Evolutionary conservation across 108 stramenopile genomes (phyloP).

Genomic region (Mediolabrus comicus): DNA sequence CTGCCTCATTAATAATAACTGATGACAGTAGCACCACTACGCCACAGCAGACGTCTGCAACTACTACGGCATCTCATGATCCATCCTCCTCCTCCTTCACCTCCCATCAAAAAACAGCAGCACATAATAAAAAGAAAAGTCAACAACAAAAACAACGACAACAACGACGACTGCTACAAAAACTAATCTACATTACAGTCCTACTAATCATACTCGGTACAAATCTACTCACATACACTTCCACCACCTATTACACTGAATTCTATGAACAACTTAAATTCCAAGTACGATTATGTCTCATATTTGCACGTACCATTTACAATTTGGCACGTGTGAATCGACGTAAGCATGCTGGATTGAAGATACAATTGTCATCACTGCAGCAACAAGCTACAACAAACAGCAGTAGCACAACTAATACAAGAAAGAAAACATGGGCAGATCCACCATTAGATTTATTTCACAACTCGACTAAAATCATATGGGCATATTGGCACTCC

Average conservation of each 20-base stretch:
- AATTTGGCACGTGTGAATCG: neutral
- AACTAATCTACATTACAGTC: neutral
- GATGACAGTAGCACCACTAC: no score
- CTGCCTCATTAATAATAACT: no score
- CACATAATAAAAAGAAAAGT: no score
- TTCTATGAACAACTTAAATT: neutral
- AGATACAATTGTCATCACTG: neutral
- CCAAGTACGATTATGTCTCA: neutral
- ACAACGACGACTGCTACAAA: no score
- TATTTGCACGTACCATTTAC: neutral
- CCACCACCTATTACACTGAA: neutral
- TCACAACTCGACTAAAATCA: neutral
- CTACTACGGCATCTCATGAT: no score
- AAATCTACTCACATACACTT: neutral
- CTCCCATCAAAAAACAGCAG: no score
- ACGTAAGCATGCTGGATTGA: neutral
- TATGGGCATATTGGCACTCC: neutral
- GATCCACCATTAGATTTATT: neutral
- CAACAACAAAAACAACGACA: no score
- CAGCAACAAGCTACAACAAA: neutral
- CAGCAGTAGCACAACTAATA: neutral
- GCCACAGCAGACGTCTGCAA: no score
- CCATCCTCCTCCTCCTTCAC: no score
- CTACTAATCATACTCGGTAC: neutral
- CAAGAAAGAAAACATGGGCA: neutral